Evolutionary conservation across 1,284 basidiomycete genomes (phyloP), one percentile per base, ranked within the genome.

Genomic region (Ceratobasidium sp.): DNA sequence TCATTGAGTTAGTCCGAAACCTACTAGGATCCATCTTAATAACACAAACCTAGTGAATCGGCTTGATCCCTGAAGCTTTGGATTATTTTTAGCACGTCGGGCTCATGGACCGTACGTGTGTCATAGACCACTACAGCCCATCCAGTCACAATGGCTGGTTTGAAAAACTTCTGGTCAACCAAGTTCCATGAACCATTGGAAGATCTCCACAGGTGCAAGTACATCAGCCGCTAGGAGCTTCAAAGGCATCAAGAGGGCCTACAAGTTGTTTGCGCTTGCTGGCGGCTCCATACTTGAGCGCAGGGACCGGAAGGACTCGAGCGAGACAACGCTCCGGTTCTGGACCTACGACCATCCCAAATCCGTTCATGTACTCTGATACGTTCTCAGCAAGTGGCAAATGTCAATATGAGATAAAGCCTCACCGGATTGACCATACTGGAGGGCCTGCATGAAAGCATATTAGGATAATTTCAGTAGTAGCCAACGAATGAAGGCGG

Each of bases 271-370:
- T 59, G n/a, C 10, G 43, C 48, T 59, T 32, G n/a, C 72, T 48
- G 21, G 23, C 45, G 1, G 16, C 32, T 10, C 73, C 73, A 52
- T 76, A 75, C 16, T 48, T 48, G 18, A 76, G 60, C 3, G 67
- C 71, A 9, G 75, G 75, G 21, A 72, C 57, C 14, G 71, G 69
- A 18, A 76, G 70, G 12, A 75, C 53, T 8, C 75, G 73, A 46
- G 55, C 67, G 28, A 50, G 30, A 23, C 67, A 70, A 5, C 23
- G 5, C 26, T 70, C 67, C 0, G 67, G 67, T 8, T 16, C 30
- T 21, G 43, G 53, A 21, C 67, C 36, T 9, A 76, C 74, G 2
- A 52, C 39, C 34, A 75, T 58, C 21, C 73, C 73, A 55, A 75
- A 75, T 32, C 59, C 23, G 12, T 59, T 48, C 30, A 73, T 34